A percentile compares a stretch with the other conserved stretches of the same genome.
These are phyloP conservation scores for Talaromyces sp. DNA, from an alignment of 2,329 filamentous ascomycete species.

Conservation along the genomic window DNA sequence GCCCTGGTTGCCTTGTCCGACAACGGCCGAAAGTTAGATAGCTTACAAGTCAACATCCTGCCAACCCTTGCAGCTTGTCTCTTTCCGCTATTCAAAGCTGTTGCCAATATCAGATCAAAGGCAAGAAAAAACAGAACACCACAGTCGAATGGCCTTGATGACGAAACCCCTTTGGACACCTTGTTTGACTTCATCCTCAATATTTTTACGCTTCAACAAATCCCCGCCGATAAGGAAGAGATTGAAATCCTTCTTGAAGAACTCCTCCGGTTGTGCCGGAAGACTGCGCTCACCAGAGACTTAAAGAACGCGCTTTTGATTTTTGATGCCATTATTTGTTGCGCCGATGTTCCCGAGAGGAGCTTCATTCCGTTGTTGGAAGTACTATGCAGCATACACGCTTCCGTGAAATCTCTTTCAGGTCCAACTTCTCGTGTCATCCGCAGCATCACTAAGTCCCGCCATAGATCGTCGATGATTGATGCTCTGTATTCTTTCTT, in stretches of 20 bases:
- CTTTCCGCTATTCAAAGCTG: slow-evolving; percentile 31
- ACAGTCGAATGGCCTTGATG: slow-evolving; percentile 32
- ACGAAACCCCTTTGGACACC: slow-evolving; percentile 24
- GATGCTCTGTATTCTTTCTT: slow-evolving; percentile 31
- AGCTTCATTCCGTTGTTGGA: slow-evolving; percentile 34
- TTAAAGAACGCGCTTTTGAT: slow-evolving; percentile 37
- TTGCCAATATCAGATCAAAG: slow-evolving; percentile 31
- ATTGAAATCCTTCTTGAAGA: slow-evolving; percentile 31
- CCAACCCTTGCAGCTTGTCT: slow-evolving; percentile 35
- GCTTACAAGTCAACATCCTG: slow-evolving; percentile 31
- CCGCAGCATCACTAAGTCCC: slow-evolving; percentile 36
- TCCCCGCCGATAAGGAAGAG: slow-evolving; percentile 28
- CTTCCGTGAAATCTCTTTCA: slow-evolving; percentile 37
- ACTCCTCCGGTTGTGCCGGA: slow-evolving; percentile 34
- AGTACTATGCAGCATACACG: slow-evolving; percentile 39
- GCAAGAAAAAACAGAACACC: slow-evolving; percentile 30
- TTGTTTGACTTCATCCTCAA: slow-evolving; percentile 38
- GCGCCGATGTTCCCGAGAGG: slow-evolving; percentile 32
- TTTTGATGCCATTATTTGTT: slow-evolving; percentile 38
- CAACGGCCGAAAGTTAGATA: slow-evolving; percentile 38
- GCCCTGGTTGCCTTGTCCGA: slow-evolving; percentile 36
- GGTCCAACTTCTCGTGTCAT: slow-evolving; percentile 38
- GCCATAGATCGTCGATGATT: slow-evolving; percentile 33
- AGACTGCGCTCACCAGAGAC: slow-evolving; percentile 34
- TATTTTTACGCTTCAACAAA: slow-evolving; percentile 37